Base-by-base conservation (phyloP, 306 rosid species). In the Cyamopsis tetragonoloba region DNA sequence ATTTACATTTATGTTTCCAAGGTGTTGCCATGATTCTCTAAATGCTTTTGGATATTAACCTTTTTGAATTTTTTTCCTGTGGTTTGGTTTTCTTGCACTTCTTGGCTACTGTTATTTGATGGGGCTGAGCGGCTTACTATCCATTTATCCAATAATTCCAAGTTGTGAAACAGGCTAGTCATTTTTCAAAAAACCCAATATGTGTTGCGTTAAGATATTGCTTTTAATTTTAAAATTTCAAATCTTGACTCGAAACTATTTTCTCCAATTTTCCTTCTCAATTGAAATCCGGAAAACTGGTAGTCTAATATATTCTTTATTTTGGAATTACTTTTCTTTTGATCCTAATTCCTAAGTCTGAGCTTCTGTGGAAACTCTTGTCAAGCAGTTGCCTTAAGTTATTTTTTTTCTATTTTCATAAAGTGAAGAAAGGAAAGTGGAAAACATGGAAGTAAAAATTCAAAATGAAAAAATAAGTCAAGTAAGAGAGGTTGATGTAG, bases 31-130 rank as follows among this genome's bases (percentile, higher is more conserved):
- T 44, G 27, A 30, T 73, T 23, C 20, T 24, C 38, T 61, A 18
- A 34, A 41, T 72, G 82, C 72, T 35, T 72, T 62, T 70, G 61
- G 53, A 26, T n/a, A 56, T 73, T 69, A 49, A 26, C 50, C 41
- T 70, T 62, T 70, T 62, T 48, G 14, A 41, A 27, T 58, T 71
- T 46, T 51, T 27, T 70, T 39, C 20, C 14, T 20, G 50, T 39
- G 51, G 17, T 28, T 59, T 63, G 30, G 41, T 22, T 59, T 46
- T 18, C 27, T 66, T 66, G 67, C 64, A 17, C 62, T 79, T 62
- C 26, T 34, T 43, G 6, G 3, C 18, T 42, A 34, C 42, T 47
- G 27, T 34, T 66, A 58, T 63, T 47, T 53, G 47, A 23, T 53
- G 50, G 9, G 7, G 46, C 24, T 55, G 32, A n/a, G n/a, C n/a